Conservation (phyloP, 306 rosid genomes). For the Crataegus laevigata region DNA sequence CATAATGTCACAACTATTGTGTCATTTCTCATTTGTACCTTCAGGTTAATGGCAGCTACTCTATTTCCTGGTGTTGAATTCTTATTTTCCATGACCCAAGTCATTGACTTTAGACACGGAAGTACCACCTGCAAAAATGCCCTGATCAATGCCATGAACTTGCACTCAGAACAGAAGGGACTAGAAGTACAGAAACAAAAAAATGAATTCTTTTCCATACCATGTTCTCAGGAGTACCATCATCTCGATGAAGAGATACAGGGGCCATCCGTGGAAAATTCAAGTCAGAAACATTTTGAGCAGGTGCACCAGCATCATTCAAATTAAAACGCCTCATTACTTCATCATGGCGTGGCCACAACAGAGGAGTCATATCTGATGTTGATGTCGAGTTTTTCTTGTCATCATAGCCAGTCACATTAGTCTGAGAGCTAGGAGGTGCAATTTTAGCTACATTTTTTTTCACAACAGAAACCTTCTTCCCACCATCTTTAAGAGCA, state of each 20-base stretch:
- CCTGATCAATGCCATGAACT: conserved; percentile 17
- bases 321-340: conserved; percentile 64
- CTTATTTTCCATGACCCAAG: conserved; percentile 97
- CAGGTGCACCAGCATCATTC: conserved; percentile 58
- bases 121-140: conserved; percentile 56
- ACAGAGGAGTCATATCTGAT: conserved; percentile 61
- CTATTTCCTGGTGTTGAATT: conserved; percentile 65
- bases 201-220: conserved; percentile 26
- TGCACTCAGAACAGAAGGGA: conserved; percentile 5
- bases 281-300: conserved; percentile 62
- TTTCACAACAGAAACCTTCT: conserved; percentile 57
- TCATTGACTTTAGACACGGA: conserved; percentile 90
- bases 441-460: conserved; percentile 63
- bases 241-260: conserved; percentile 78
- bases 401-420: conserved; percentile 52
- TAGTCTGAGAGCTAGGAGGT: conserved; percentile 48
- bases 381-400: conserved; percentile 45
- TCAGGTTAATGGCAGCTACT: conserved; percentile 81
- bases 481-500: conserved; percentile 71
- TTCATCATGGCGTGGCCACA: conserved; percentile 91
- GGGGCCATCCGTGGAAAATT: conserved; percentile 90
- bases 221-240: conserved; percentile 66
- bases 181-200: neutral
- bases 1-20: conserved; percentile 1
- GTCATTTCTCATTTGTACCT: conserved; percentile 40